These are phyloP conservation scores for Rhipidocladum racemiflorum DNA, from an alignment of 176 grass and related monocot genomes.

Conservation along the genomic window DNA sequence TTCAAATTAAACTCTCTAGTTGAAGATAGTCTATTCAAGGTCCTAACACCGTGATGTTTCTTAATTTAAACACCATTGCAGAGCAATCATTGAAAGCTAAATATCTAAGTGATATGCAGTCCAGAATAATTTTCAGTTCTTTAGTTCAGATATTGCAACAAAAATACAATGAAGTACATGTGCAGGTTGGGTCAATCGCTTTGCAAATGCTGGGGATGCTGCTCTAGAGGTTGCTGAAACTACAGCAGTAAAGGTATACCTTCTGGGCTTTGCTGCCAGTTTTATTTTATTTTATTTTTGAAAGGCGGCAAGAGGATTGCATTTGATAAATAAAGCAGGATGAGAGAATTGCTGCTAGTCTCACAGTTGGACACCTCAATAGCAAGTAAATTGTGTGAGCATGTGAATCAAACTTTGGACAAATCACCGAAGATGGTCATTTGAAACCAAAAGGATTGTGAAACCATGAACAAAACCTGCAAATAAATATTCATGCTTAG, in stretches of 20 bases:
- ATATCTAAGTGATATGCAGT: background rate
- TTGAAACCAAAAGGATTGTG: background rate
- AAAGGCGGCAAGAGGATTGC: too few relatives aligned
- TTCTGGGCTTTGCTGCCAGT: conserved; percentile 11
- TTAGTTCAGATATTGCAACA: background rate
- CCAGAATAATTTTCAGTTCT: background rate
- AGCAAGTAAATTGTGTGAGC: conserved; percentile 4
- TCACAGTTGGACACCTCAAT: background rate
- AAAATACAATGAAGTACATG: background rate
- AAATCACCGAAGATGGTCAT: background rate
- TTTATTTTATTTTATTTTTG: background rate
- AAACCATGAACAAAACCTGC: background rate
- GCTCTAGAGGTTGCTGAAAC: conserved; percentile 58
- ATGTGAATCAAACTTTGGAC: background rate
- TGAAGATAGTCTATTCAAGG: background rate
- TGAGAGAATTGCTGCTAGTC: background rate
- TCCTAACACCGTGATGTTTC: background rate
- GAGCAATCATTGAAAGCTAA: background rate
- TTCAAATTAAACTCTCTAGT: background rate
- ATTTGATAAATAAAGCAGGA: too few relatives aligned
- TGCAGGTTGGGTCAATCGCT: conserved; percentile 58
- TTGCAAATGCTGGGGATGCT: conserved; percentile 64
- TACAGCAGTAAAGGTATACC: conserved; percentile 46
- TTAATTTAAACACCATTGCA: background rate
- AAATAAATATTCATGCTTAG: background rate